Evolutionary conservation across 306 rosid species (phyloP), one percentile per base, ranked within the genome.

Genomic region (Ammopiptanthus mongolicus): DNA sequence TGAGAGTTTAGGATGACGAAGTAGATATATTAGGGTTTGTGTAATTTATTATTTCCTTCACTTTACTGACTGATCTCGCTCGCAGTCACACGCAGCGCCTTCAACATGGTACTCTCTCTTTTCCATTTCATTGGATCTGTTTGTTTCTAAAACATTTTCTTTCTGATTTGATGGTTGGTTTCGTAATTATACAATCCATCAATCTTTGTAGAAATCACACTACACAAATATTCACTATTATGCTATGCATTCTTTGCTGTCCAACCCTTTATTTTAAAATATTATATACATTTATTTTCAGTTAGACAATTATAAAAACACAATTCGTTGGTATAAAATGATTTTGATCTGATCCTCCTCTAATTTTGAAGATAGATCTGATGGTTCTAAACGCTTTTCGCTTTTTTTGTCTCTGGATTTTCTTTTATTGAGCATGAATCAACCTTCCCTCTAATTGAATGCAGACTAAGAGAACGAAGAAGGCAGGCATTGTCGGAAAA

Each of bases 381-480:
- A 44, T 44, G 41, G 41, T 36, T 0, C 41, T 5, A 8, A 36
- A 6, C 5, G 1, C 51, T 11, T 23, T 59, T 28, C 23, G 8
- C 55, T 55, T 73, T 59, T 60, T n/a, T n/a, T n/a, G n/a, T n/a
- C 31, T 29, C 10, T 46, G 48, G 0, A 1, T 25, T 25, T 37
- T 0, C 2, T 64, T 14, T 36, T 37, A 3, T 37, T 23, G 65
- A 23, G 42, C 11, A 23, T 9, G 13, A 8, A 39, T 22, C 47
- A n/a, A 19, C 11, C 34, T 0, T 33, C 14, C 42, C 6, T 57
- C 22, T 59, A 12, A 9, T 41, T 41, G 47, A 10, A 3, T 69
- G 71, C 90, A 88, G 96, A 88, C 93, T 14, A 91, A 88, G 96
- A 91, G 93, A 73, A 91, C 93, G 6, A 91, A 91, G 90, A 91